A percentile compares a stretch with the other conserved stretches of the same genome.
Evolutionary conservation across 345 rosid genomes (phyloP).

Genomic region (Rhizophora apiculata): DNA sequence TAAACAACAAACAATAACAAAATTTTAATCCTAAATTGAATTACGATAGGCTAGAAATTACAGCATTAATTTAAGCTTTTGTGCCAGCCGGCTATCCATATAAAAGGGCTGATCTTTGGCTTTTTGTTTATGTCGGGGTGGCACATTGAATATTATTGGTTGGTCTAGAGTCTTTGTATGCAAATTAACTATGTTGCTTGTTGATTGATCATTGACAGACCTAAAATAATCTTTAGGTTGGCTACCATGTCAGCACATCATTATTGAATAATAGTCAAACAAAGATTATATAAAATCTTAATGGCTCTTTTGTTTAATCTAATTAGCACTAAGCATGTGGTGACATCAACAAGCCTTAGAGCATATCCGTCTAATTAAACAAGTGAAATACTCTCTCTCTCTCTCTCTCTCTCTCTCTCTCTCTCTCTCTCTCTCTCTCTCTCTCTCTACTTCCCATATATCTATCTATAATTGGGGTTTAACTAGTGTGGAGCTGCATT

Average conservation of each 20-base stretch:
- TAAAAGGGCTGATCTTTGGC: too few species aligned
- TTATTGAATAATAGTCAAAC: too few species aligned
- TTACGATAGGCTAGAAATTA: not conserved
- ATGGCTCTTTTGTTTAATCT: slow-evolving; percentile 6
- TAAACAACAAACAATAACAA: not conserved
- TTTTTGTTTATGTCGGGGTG: not conserved
- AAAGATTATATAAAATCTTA: not conserved
- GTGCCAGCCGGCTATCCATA: too few species aligned
- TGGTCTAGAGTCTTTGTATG: not conserved
- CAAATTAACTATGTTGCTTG: not conserved
- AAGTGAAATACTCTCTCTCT: too few species aligned
- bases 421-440: too few species aligned
- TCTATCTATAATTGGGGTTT: not conserved
- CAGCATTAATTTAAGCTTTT: not conserved
- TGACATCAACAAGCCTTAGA: too few species aligned
- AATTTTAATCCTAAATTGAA: too few species aligned
- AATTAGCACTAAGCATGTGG: too few species aligned
- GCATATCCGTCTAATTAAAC: too few species aligned
- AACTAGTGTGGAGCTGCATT: not conserved
- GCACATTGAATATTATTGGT: not conserved
- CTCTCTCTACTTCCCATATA: too few species aligned
- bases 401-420: too few species aligned
- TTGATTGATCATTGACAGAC: not conserved
- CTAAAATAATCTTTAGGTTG: not conserved
- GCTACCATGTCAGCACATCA: too few species aligned